These are phyloP conservation scores for Bjerkandera adusta DNA, from an alignment of 1,284 basidiomycete species.

Conservation along the genomic window DNA sequence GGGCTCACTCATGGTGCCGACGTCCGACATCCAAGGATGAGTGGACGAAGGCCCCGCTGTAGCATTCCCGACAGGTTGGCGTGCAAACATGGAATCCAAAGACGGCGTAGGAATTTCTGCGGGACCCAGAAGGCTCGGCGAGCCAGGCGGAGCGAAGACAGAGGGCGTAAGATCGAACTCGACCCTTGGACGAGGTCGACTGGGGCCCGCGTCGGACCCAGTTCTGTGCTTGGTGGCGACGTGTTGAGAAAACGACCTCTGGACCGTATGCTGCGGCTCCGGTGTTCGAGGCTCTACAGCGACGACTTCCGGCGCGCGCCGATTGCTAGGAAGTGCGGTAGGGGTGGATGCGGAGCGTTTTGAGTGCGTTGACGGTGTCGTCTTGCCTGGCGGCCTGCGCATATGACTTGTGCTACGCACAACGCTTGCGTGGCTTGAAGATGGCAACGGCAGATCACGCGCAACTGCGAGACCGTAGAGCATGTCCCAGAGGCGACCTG, in stretches of 20 bases:
- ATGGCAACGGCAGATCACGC: conserved; percentile 13
- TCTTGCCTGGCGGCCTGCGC: background rate
- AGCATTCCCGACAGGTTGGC: background rate
- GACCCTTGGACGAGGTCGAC: conserved; percentile 1
- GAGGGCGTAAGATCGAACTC: conserved; percentile 15
- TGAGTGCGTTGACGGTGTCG: background rate
- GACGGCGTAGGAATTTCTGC: background rate
- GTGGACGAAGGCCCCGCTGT: background rate
- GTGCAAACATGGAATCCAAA: conserved; percentile 9
- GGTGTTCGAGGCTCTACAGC: no score
- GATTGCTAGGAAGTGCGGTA: no score
- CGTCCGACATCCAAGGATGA: background rate
- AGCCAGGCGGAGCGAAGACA: conserved; percentile 9
- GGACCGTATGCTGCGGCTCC: no score
- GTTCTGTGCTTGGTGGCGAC: conserved; percentile 2
- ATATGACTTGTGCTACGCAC: conserved; percentile 7
- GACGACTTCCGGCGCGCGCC: no score
- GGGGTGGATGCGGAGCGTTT: no score
- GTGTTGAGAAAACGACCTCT: conserved; percentile 3
- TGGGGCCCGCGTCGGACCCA: background rate
- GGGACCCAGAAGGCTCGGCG: background rate
- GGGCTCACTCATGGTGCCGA: background rate
- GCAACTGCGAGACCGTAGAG: conserved; percentile 13
- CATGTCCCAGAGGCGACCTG: conserved; percentile 37
- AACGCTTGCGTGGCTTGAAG: conserved; percentile 11